Base-by-base conservation (phyloP, 2,329 filamentous ascomycete species). In the Xylariales sp. region DNA sequence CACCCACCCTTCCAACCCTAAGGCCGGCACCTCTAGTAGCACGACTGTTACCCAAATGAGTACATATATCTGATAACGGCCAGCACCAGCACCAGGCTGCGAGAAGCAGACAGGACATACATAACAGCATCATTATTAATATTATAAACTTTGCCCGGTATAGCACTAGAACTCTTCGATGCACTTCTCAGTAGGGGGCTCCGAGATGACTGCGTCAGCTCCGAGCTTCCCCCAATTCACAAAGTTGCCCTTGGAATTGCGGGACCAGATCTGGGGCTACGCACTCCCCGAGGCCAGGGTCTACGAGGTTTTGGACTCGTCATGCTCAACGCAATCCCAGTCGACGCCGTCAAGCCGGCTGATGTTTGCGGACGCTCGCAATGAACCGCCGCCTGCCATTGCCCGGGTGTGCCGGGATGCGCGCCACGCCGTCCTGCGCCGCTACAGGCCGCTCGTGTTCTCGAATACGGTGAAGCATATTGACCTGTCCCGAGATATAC, bases 241-340 rank as follows among this genome's bases (percentile, higher is more conserved):
- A 23, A 55, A 52, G 39, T 58, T 72, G 6, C 68, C 68, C 19
- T 51, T 61, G 15, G 68, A 72, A 54, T 57, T 72, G 38, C 62
- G 67, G 25, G 59, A 62, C 42, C 62, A 67, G 54, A 63, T 72
- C 40, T 72, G 68, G 68, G 58, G 61, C 27, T 62, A 62, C 43
- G 60, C 67, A 2, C 57, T 71, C 21, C 68, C 68, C 1, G 64
- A 67, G 24, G 43, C 62, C 3, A 63, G 67, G 25, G 66, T 70
- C 4, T 70, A 67, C 49, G 68, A 71, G 46, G 60, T 70, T 8
- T 55, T 71, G 42, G 68, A 70, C 43, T 64, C 65, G 12, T 67
- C 67, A 12, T 60, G 60, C 43, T 59, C 66, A 11, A 57, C 55
- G 37, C 60, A 62, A 25, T 57, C 46, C 24, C 49, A 61, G 30